Evolutionary conservation across 768 basidiomycete genomes (phyloP), one percentile per base, ranked within the genome.

Genomic region (Gloeostereum incarnatum): DNA sequence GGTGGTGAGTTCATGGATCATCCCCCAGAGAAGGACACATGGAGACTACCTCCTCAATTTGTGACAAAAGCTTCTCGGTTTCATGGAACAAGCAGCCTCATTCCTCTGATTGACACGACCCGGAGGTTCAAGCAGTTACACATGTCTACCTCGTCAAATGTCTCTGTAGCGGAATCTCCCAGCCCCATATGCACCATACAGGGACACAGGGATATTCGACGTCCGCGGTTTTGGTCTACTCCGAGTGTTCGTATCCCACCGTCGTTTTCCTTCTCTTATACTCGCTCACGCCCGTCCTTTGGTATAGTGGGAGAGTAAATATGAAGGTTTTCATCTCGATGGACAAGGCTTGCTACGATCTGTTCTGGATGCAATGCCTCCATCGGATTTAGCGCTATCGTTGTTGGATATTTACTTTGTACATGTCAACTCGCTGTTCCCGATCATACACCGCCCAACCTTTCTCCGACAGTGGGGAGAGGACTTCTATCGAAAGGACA

Each of bases 361-460:
- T 31, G 54, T 65, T 42, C 47, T 70, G 11, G 45, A 53, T 29
- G 55, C 62, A 50, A 79, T 84, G 34, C 90, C 88, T 26, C 73
- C 84, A 0, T 49, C 57, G 11, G 78, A 81, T 41, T 71, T 90
- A 13, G 70, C 70, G 6, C 50, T 57, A 20, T 52, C 47, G 13
- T 65, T 96, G 21, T 73, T 92, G 45, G 60, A 73, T 26, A 60
- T 80, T 20, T 91, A 76, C 53, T 94, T 94, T 48, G 46, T 58
- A 2, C 64, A 78, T 42, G 55, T 68, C 35, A 83, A 89, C 49
- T 49, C 53, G 20, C 62, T 73, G 24, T 65, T 76, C 39, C 85
- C 86, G 6, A 57, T 91, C 14, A 61, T 92, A 20, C 85, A 90
- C 50, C 69, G 68, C 16, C 75, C 75, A 4, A 77, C 79, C 0